These are phyloP conservation scores for Benincasa hispida DNA, from an alignment of 306 rosid species.

Conservation along the genomic window DNA sequence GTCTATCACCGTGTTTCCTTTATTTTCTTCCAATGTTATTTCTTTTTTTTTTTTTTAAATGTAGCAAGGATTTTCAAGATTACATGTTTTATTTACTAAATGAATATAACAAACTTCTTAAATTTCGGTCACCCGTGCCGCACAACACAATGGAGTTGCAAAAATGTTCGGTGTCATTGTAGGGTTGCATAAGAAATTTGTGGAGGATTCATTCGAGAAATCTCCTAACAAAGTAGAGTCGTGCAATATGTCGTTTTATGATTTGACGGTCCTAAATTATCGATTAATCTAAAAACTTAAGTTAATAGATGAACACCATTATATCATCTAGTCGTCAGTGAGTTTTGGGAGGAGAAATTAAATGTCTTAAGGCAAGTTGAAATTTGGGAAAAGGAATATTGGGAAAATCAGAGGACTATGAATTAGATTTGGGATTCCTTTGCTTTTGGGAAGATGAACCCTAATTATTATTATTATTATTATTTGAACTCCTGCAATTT, in stretches of 20 bases:
- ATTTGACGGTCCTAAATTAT: constrained; percentile 19
- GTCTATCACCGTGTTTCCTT: too few species aligned
- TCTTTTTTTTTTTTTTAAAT: too few species aligned
- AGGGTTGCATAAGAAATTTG: constrained; percentile 36
- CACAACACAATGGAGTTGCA: constrained; percentile 38
- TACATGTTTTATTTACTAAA: constrained; percentile 69
- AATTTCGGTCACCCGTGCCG: constrained; percentile 37
- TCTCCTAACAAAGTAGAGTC: constrained; percentile 40
- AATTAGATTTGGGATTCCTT: too few species aligned
- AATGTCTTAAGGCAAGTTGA: constrained; percentile 37
- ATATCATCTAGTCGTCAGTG: too few species aligned
- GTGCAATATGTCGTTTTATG: constrained; percentile 50
- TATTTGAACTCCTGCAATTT: too few species aligned
- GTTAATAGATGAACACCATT: too few species aligned
- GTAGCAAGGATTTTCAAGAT: too few species aligned
- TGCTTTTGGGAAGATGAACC: too few species aligned
- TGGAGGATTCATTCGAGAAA: constrained; percentile 48
- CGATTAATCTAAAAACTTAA: too few species aligned
- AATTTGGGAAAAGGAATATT: constrained; percentile 45
- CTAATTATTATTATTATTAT: too few species aligned
- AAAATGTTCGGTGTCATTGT: constrained; percentile 25
- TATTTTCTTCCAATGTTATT: too few species aligned
- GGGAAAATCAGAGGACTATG: background rate
- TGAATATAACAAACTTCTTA: constrained; percentile 54
- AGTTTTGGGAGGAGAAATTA: constrained; percentile 17